A percentile compares a stretch with the other conserved stretches of the same genome.
These are phyloP conservation scores for Tylopilus plumbeoviolaceoides DNA, from an alignment of 768 basidiomycete genomes.

Conservation along the genomic window DNA sequence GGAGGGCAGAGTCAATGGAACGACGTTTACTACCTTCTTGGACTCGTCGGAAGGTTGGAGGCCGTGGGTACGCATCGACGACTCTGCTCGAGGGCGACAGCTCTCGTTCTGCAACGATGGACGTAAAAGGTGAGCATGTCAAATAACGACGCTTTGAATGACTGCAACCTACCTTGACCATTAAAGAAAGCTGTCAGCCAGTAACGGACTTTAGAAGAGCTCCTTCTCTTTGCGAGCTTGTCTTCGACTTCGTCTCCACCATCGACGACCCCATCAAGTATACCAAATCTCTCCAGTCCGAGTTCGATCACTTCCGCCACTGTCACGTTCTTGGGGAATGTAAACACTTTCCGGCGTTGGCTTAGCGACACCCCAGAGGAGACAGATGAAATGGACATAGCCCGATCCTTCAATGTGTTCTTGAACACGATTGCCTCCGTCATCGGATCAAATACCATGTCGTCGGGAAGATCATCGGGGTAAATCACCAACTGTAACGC, in stretches of 20 bases:
- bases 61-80: conserved; percentile 75
- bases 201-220: conserved; percentile 76
- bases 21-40: conserved; percentile 68
- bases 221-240: conserved; percentile 77
- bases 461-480: conserved; percentile 88
- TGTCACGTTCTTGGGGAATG: conserved; percentile 91
- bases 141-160: background rate
- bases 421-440: conserved; percentile 95
- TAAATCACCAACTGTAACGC: conserved; percentile 84
- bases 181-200: conserved; percentile 56
- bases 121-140: conserved; percentile 6
- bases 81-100: conserved; percentile 78
- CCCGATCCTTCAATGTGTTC: conserved; percentile 58
- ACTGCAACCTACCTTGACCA: conserved; percentile 55
- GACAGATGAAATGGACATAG: conserved; percentile 37
- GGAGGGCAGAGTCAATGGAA: conserved; percentile 75
- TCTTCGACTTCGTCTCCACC: conserved; percentile 98
- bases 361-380: conserved; percentile 55
- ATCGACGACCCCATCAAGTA: conserved; percentile 95
- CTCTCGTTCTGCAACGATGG: conserved; percentile 57
- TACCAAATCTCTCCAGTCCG: conserved; percentile 90
- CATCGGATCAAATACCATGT: conserved; percentile 89
- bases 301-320: conserved; percentile 96
- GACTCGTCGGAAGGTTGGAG: conserved; percentile 65
- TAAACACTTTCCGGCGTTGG: conserved; percentile 76